Evolutionary conservation across 164 flowering plant genomes (phyloP), one percentile per base, ranked within the genome.

Genomic region (Chimonanthus salicifolius): DNA sequence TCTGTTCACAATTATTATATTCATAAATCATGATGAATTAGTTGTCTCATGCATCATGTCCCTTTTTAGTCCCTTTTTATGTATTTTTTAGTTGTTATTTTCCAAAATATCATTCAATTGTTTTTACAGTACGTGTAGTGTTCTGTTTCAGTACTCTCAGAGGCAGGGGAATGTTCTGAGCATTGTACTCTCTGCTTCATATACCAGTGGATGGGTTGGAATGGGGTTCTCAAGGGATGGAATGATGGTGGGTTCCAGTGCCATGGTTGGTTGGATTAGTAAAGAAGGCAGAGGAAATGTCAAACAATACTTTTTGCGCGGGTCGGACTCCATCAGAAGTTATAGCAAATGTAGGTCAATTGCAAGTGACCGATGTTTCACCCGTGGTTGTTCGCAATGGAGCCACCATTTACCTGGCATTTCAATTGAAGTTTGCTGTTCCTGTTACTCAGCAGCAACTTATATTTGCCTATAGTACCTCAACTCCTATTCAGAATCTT

Each of bases 161-260:
- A 79, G 76, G 54, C 69, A 77, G 69, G 89, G 87, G 18, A 67
- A 87, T 74, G 79, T 81, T 7, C 11, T 88, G 78, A 92, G 87
- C 45, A 77, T 94, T 20, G 77, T 94, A 71, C 62, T 92, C 72
- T 92, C 99, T 11, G 86, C 92, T 18, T 60, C 79, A 58, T 92
- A 94, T 81, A 90, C 90, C 1, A 82, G 78, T 11, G 99, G 97
- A 64, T 94, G 97, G 97, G 89, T 94, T 4, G 95, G 92, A 47
- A 90, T 94, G 49, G 99, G 96, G 4, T 90, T 95, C 70, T 95
- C 99, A 2, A 83, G 72, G 75, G 84, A 87, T 73, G 98, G 99
- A 21, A 78, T 64, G 85, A 95, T 95, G 98, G 83, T 85, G 15
- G 94, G 93, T 21, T 87, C 95, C 0, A 92, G 94, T 78, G 94